phyloP scores from a whole-genome alignment of 768 basidiomycete genomes.

The Lactarius sanguifluus region DNA sequence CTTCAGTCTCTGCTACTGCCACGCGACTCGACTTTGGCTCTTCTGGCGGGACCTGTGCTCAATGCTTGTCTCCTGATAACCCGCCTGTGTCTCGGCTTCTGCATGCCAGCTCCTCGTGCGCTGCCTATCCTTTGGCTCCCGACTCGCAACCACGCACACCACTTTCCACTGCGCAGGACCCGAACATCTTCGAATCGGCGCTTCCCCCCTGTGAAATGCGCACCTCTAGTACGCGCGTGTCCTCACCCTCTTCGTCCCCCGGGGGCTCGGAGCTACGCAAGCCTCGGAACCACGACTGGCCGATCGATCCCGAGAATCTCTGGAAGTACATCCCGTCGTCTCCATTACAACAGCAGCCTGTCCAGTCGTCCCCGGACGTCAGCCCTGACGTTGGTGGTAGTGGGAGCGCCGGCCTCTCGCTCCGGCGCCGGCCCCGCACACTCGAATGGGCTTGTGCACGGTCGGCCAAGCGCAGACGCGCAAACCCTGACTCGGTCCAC shows the following conservation, averaged over 20 bases:
- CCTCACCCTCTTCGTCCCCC: slow-evolving; percentile 17
- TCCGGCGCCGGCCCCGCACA: slow-evolving; percentile 34
- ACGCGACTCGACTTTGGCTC: background rate
- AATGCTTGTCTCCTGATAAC: background rate
- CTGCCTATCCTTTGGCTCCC: background rate
- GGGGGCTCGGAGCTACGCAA: slow-evolving; percentile 7
- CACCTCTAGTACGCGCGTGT: background rate
- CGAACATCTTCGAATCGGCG: slow-evolving; percentile 3
- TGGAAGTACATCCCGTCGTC: slow-evolving; percentile 36
- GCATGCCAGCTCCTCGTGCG: background rate
- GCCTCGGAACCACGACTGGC: slow-evolving; percentile 17
- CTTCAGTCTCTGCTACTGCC: background rate
- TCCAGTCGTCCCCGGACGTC: slow-evolving; percentile 25
- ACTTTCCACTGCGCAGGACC: slow-evolving; percentile 11
- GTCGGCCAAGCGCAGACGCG: slow-evolving; percentile 40
- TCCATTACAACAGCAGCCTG: slow-evolving; percentile 30
- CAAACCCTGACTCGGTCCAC: slow-evolving; percentile 15
- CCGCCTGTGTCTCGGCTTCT: background rate
- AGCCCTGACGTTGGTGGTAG: slow-evolving; percentile 20
- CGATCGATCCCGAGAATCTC: slow-evolving; percentile 32
- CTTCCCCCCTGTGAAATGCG: background rate
- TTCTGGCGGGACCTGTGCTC: background rate
- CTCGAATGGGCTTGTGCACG: slow-evolving; percentile 50
- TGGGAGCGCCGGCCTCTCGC: slow-evolving; percentile 22
- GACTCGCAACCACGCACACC: background rate